Evolutionary conservation across 495 filamentous ascomycete genomes (phyloP).

Genomic region (Penicillium dipodomyicola): DNA sequence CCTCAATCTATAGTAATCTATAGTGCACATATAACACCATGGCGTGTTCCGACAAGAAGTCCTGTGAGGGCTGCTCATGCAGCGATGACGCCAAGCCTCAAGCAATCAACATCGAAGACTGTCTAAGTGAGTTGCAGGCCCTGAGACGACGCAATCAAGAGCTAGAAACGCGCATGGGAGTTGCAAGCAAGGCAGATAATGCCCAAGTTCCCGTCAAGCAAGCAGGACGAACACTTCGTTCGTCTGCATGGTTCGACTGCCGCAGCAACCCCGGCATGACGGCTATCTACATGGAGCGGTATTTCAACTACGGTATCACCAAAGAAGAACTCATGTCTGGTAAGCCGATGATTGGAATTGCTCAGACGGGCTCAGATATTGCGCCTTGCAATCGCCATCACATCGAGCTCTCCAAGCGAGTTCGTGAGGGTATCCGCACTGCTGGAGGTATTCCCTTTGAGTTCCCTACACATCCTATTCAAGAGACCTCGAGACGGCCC

Average conservation of each 20-base stretch:
- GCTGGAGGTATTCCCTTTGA: constrained; percentile 56
- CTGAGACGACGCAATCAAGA: constrained; percentile 29
- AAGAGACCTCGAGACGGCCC: constrained; percentile 50
- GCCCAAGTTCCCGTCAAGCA: constrained; percentile 13
- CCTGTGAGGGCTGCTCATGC: constrained; percentile 44
- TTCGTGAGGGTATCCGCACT: constrained; percentile 52
- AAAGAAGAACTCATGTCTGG: constrained; percentile 52
- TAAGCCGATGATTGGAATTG: constrained; percentile 58
- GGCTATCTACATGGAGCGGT: constrained; percentile 54
- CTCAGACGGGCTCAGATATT: constrained; percentile 54
- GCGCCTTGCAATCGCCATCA: constrained; percentile 55
- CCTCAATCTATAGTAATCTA: neutral
- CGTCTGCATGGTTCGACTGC: constrained; percentile 48
- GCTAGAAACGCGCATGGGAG: constrained; percentile 23
- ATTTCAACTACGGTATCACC: constrained; percentile 55
- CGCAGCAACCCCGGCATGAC: constrained; percentile 50
- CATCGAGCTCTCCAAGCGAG: constrained; percentile 51
- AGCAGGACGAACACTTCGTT: constrained; percentile 41
- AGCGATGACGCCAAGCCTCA: constrained; percentile 22
- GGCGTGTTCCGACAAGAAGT: constrained; percentile 34
- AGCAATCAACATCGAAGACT: constrained; percentile 26
- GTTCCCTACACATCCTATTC: constrained; percentile 56
- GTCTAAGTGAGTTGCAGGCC: constrained; percentile 23
- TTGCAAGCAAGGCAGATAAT: constrained; percentile 9
- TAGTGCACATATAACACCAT: constrained; percentile 19